Evolutionary conservation across 768 basidiomycete species (phyloP), one percentile per base, ranked within the genome.

Genomic region (Leccinellum albellum): DNA sequence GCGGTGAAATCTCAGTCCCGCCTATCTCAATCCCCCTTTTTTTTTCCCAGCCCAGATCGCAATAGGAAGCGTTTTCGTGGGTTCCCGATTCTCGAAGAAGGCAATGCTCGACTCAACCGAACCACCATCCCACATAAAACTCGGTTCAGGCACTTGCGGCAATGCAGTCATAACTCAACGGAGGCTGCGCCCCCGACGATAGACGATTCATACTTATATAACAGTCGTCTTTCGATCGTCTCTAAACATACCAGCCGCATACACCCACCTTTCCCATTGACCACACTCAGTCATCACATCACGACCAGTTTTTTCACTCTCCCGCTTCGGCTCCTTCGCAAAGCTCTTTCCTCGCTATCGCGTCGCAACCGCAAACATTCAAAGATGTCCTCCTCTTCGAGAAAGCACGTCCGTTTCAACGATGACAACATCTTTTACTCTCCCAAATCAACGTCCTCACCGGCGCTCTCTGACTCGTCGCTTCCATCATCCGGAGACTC

Each of bases 341-440:
- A 62, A 61, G 57, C 48, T 32, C 7, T 55, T 24, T 46, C 44
- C 31, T 45, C 50, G 59, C 57, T 62, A 53, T 59, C 60, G 49
- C 61, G 45, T 51, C 58, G 40, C 31, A 23, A 20, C 23, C 20
- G 28, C 50, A 53, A 15, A 35, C 23, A 46, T 15, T 51, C 50
- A 53, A 62, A 12, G 33, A 72, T 72, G 70, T 54, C 70, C 2
- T 17, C 2, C 3, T 6, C 2, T 5, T 6, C 54, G 0, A 61
- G 48, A 13, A 71, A 68, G 40, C 73, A 70, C 7, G 73, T 74
- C 55, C 71, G 61, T 32, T 72, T 74, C 62, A 58, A 63, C 56
- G 61, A 70, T 37, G 68, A 67, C 57, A 73, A 73, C 56, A 64
- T 68, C 55, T 68, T 70, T 29, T 72, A 70, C 57, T 72, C 72